Evolutionary conservation across 2,329 filamentous ascomycete species (phyloP).

Genomic region (Nemania sp.): DNA sequence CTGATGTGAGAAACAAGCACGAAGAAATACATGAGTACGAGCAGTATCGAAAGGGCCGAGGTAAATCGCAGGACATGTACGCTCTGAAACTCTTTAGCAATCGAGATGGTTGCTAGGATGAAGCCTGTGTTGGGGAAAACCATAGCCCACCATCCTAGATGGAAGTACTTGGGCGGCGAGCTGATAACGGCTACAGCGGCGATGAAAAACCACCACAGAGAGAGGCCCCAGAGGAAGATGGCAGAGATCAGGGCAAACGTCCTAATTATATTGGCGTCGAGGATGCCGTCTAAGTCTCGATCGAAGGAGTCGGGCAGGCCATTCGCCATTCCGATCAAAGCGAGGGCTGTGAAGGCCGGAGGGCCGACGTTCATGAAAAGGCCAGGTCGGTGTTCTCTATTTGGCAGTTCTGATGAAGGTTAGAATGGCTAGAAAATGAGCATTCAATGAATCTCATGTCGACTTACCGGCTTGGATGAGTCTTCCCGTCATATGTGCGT

Average conservation of each 20-base stretch:
- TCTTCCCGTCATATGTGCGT: constrained; percentile 76
- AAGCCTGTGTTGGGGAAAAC: constrained; percentile 73
- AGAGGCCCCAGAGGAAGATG: constrained; percentile 74
- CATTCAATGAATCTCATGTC: not conserved
- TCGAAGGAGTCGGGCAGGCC: constrained; percentile 63
- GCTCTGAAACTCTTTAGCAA: constrained; percentile 62
- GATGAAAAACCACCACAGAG: constrained; percentile 69
- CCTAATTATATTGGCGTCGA: constrained; percentile 59
- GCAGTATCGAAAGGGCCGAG: constrained; percentile 62
- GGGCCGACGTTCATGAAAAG: constrained; percentile 84
- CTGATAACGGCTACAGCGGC: constrained; percentile 60
- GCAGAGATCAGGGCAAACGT: constrained; percentile 61
- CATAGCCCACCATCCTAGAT: constrained; percentile 73
- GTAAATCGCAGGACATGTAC: constrained; percentile 60
- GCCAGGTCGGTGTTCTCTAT: constrained; percentile 72
- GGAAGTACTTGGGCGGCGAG: constrained; percentile 63
- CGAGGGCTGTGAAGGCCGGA: constrained; percentile 77
- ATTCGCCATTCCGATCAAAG: constrained; percentile 75
- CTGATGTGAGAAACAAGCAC: constrained; percentile 60
- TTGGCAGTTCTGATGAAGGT: constrained; percentile 64
- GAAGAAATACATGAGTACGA: constrained; percentile 57
- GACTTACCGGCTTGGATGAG: constrained; percentile 70
- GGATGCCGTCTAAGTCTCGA: constrained; percentile 56
- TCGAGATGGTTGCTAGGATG: constrained; percentile 66
- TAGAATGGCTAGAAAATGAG: not conserved